Base-by-base conservation (phyloP, 441 rosid species). In the Erodium chrysanthum region DNA sequence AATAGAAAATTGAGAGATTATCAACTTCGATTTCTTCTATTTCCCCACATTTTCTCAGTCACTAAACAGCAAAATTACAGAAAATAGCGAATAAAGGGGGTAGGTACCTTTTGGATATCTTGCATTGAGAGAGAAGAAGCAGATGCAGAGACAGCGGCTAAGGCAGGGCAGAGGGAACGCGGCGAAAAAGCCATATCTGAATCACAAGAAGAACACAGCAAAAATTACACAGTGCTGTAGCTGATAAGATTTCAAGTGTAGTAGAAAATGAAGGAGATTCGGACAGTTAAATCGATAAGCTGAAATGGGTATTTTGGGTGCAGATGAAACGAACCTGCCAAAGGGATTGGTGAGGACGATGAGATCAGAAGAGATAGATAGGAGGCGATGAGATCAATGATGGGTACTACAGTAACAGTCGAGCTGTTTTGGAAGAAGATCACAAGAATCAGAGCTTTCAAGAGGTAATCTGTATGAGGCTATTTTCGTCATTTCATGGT, bases 181-280 rank as follows among this genome's bases (percentile, higher is more conserved):
- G 83, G 74, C 64, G 88, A 66, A 0, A 92, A 86, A 75, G 96
- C 91, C 96, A 86, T 88, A 76, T 66, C 65, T 59, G 54, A 59
- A 70, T 52, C 64, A 35, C 58, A 65, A 31, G 50, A 17, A 7
- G 4, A 66, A 20, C 61, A 54, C 22, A 54, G 61, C 27, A 54
- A 54, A 10, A 20, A 54, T 54, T 54, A 20, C 11, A 17, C 22
- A 17, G 60, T 20, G 18, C 60, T 6, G 61, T 54, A 18, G 61
- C 23, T 54, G 61, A 20, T 54, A 18, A 54, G 61, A 54, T 54
- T 52, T 52, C 10, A 18, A 54, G 25, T 8, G 61, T 9, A 9
- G 1, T 15, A 12, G 50, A 11, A 44, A 44, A 12, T 11, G 50
- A 15, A 0, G 6, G 25, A 18, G 61, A 20, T 7, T 3, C 27